Conservation (phyloP, 352 stramenopile genomes). For the Globisporangium heterothallicum region DNA sequence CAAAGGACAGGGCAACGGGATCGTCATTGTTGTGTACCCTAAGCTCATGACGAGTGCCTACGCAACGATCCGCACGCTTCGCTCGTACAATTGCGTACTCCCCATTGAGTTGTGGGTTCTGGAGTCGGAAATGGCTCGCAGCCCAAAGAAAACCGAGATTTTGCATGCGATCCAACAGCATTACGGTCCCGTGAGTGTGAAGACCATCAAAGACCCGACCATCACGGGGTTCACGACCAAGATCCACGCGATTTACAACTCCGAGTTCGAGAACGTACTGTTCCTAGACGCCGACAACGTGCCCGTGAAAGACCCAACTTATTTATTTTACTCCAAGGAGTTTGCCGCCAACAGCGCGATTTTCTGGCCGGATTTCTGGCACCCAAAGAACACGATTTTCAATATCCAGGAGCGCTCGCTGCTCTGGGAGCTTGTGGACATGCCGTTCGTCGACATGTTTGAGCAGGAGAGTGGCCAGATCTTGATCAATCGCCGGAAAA, state of each 20-base stretch:
- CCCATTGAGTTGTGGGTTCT: conserved; percentile 73
- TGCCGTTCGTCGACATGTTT: conserved; percentile 68
- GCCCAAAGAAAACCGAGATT: conserved; percentile 19
- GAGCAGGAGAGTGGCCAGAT: conserved; percentile 77
- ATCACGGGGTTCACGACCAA: conserved; percentile 59
- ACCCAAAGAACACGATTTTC: conserved; percentile 65
- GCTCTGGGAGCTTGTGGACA: conserved; percentile 59
- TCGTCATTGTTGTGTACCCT: conserved; percentile 68
- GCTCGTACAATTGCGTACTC: conserved; percentile 41
- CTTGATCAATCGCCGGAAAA: conserved; percentile 45
- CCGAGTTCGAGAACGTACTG: conserved; percentile 60
- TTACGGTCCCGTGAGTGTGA: conserved; percentile 35
- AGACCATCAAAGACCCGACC: conserved; percentile 39
- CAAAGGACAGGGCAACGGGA: conserved; percentile 35
- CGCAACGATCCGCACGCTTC: conserved; percentile 46
- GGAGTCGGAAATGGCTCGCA: conserved; percentile 33
- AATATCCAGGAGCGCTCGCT: conserved; percentile 56
- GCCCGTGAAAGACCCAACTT: conserved; percentile 55
- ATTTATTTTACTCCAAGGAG: conserved; percentile 47
- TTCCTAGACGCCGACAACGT: conserved; percentile 74
- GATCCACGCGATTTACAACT: conserved; percentile 63
- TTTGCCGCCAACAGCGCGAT: conserved; percentile 40
- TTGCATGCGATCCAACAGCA: conserved; percentile 24
- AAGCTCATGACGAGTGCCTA: conserved; percentile 68
- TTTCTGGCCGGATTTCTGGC: conserved; percentile 81